Base-by-base conservation (phyloP, 2,329 filamentous ascomycete species). In the Hymenoscyphus fraxineus region DNA sequence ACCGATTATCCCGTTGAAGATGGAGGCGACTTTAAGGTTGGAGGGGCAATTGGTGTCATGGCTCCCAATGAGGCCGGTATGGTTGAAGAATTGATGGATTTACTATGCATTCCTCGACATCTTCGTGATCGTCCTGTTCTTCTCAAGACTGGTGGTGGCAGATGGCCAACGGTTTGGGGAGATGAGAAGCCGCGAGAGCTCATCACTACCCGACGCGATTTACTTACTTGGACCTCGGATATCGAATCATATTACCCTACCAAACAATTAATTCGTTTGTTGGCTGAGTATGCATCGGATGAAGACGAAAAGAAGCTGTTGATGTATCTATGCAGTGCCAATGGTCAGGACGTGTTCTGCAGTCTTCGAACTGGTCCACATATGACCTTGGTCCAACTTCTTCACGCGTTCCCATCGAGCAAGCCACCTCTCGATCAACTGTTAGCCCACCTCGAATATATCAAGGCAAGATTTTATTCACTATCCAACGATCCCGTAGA, bases 391-490 rank as follows among this genome's bases (percentile, higher is more conserved):
- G 83, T 88, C 16, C 95, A 98, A 79, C 83, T 99, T 6, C 85
- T 99, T 38, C 84, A 90, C 73, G 95, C 95, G 1, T 99, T 99
- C 81, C 93, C 95, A 2, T 97, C 92, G 51, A 87, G 92, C 6
- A 91, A 92, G 75, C 95, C 95, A 61, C 93, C 94, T 3, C 82
- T 99, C 71, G 91, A 95, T 62, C 82, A 88, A 65, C 82, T 99
- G 12, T 83, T 97, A 41, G 91, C 90, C 2, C 85, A 90, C 55
- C 85, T 97, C 61, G 91, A 90, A 72, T 90, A 92, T 59, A 84
- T 98, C 60, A 98, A 98, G 94, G 95, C 95, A 2, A 91, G 95
- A 66, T 99, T 99, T 81, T 99, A 99, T 80, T 98, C 94, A 3
- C 87, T 99, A 15, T 97, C 93, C 62, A 97, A 97, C 76, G 95